These are phyloP conservation scores for Coprinellus aureogranulatus DNA, from an alignment of 768 basidiomycete genomes.

Conservation along the genomic window DNA sequence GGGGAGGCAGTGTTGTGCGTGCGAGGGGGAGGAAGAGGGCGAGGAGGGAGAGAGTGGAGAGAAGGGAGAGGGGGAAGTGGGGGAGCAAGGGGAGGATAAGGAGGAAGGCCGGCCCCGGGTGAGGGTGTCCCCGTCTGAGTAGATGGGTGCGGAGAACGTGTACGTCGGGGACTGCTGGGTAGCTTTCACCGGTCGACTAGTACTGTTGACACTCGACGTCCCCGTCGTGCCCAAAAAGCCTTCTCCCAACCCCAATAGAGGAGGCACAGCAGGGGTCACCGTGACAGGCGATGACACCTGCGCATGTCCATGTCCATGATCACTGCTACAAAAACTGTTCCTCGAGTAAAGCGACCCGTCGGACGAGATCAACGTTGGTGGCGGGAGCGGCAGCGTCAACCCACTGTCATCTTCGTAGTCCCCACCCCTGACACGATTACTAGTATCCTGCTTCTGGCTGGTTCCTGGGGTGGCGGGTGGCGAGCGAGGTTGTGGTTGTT, in stretches of 20 bases:
- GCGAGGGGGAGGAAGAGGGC: background rate
- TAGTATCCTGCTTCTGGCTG: background rate
- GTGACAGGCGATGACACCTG: no score
- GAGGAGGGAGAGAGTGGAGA: no score
- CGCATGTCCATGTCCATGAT: background rate
- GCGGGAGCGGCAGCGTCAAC: background rate
- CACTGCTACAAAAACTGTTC: constrained; percentile 1
- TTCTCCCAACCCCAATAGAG: no score
- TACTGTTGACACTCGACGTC: no score
- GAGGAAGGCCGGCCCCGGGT: background rate
- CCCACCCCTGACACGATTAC: background rate
- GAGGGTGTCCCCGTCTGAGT: no score
- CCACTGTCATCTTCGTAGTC: background rate
- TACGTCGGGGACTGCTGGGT: no score
- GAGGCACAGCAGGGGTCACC: no score
- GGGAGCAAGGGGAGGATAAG: background rate
- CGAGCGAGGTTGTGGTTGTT: background rate
- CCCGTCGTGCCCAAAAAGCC: no score
- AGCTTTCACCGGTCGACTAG: no score
- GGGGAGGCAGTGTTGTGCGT: constrained; percentile 28
- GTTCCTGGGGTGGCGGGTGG: background rate
- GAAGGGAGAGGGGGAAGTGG: no score
- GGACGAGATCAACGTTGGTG: background rate
- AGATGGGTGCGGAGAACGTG: no score
- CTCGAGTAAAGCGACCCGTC: constrained; percentile 2